Conservation (phyloP, 2,329 filamentous ascomycete species). For the Apiospora phragmitis region DNA sequence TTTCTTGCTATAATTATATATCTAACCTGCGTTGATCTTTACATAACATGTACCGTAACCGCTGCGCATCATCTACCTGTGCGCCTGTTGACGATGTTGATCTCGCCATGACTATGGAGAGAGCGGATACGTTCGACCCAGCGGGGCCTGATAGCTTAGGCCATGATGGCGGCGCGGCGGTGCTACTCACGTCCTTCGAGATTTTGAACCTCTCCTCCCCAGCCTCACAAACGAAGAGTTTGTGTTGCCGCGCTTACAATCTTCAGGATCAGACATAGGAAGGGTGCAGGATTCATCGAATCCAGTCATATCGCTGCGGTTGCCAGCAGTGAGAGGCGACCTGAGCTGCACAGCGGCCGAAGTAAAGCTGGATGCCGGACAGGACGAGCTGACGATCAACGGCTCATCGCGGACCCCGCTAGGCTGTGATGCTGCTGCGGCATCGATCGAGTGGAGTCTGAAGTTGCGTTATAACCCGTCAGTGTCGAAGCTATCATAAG, state of each 20-base stretch:
- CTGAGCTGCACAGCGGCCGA: constrained; percentile 1
- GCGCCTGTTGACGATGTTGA: neutral
- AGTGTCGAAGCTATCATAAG: constrained; percentile 5
- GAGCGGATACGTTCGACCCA: constrained; percentile 6
- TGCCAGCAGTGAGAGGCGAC: constrained; percentile 11
- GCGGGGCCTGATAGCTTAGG: constrained; percentile 9
- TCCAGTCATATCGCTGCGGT: constrained; percentile 8
- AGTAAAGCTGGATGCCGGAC: neutral
- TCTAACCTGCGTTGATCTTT: neutral
- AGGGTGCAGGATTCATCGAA: neutral
- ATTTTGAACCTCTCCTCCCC: constrained; percentile 12
- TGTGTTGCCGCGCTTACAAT: neutral
- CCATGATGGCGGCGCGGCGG: constrained; percentile 12
- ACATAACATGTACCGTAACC: neutral
- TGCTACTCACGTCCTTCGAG: constrained; percentile 10
- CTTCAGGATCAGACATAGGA: neutral
- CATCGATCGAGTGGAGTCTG: constrained; percentile 2
- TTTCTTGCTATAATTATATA: neutral
- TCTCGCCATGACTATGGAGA: neutral
- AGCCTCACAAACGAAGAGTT: constrained; percentile 10
- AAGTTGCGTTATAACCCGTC: neutral
- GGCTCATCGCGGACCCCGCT: constrained; percentile 3
- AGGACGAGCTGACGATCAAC: neutral
- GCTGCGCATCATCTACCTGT: neutral
- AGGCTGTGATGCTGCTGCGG: neutral